These are phyloP conservation scores for Lentinula sp. DNA, from an alignment of 768 basidiomycete genomes.

Conservation along the genomic window DNA sequence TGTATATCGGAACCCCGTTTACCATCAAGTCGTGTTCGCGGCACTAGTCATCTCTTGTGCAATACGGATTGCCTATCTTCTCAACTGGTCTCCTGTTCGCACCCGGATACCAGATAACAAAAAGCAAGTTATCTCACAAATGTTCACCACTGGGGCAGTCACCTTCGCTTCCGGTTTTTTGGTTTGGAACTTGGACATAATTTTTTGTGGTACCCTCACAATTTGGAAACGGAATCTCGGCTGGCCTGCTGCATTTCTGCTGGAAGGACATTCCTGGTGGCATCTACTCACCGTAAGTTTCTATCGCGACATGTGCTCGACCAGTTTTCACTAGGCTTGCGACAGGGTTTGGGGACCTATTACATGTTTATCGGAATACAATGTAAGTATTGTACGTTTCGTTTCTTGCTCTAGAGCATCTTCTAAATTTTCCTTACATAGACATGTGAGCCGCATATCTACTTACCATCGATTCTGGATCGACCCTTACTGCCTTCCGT, in stretches of 20 bases:
- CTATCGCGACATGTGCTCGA: neutral
- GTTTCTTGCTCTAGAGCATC: neutral
- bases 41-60: slow-evolving; percentile 42
- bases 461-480: slow-evolving; percentile 10
- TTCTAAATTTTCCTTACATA: slow-evolving; percentile 9
- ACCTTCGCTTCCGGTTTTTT: slow-evolving; percentile 62
- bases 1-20: slow-evolving; percentile 67
- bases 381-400: slow-evolving; percentile 28
- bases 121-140: slow-evolving; percentile 31
- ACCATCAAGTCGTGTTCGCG: slow-evolving; percentile 75
- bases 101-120: slow-evolving; percentile 35
- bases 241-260: slow-evolving; percentile 60
- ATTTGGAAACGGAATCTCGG: slow-evolving; percentile 49
- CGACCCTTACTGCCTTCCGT: slow-evolving; percentile 8
- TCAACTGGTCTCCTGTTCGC: slow-evolving; percentile 35
- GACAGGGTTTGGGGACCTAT: slow-evolving; percentile 44
- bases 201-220: slow-evolving; percentile 59
- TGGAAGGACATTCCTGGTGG: slow-evolving; percentile 78
- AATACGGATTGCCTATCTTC: slow-evolving; percentile 46
- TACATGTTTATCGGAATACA: slow-evolving; percentile 47
- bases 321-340: neutral
- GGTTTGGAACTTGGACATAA: slow-evolving; percentile 79
- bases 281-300: slow-evolving; percentile 55
- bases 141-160: slow-evolving; percentile 48
- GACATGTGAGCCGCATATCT: slow-evolving; percentile 32